These are phyloP conservation scores for Delitschia confertaspora DNA, from an alignment of 495 filamentous ascomycete genomes.

Conservation along the genomic window DNA sequence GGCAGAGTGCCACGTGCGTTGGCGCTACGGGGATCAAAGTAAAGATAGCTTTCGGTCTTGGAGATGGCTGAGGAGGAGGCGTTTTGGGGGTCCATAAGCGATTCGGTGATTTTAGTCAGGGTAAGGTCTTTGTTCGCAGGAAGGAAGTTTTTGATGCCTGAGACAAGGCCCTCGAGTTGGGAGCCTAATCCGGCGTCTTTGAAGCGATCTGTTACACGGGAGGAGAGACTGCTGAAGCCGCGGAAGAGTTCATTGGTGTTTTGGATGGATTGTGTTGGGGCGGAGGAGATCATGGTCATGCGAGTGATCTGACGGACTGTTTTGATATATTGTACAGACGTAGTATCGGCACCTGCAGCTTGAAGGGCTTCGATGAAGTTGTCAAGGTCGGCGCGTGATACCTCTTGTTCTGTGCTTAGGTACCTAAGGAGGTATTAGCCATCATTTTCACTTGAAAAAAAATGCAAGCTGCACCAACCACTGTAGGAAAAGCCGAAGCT, in stretches of 20 bases:
- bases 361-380: slow-evolving; percentile 82
- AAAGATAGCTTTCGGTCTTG: slow-evolving; percentile 97
- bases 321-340: slow-evolving; percentile 74
- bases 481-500: slow-evolving; percentile 88
- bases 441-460: not conserved
- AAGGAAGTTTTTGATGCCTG: slow-evolving; percentile 97
- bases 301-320: slow-evolving; percentile 92
- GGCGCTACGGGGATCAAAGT: slow-evolving; percentile 90
- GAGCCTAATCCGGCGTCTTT: slow-evolving; percentile 81
- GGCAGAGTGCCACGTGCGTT: slow-evolving; percentile 92
- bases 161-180: slow-evolving; percentile 90
- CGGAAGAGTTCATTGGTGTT: slow-evolving; percentile 68
- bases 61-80: slow-evolving; percentile 87
- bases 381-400: slow-evolving; percentile 70
- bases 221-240: slow-evolving; percentile 82
- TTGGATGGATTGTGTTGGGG: slow-evolving; percentile 56
- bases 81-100: slow-evolving; percentile 89
- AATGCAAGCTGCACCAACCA: slow-evolving; percentile 49
- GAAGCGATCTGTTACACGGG: slow-evolving; percentile 82
- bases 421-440: slow-evolving; percentile 7
- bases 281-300: slow-evolving; percentile 97
- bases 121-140: slow-evolving; percentile 93
- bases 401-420: slow-evolving; percentile 86
- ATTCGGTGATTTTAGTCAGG: slow-evolving; percentile 94
- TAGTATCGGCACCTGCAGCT: slow-evolving; percentile 61